These are phyloP conservation scores for Pistacia atlantica DNA, from an alignment of 345 rosid species.

Conservation along the genomic window DNA sequence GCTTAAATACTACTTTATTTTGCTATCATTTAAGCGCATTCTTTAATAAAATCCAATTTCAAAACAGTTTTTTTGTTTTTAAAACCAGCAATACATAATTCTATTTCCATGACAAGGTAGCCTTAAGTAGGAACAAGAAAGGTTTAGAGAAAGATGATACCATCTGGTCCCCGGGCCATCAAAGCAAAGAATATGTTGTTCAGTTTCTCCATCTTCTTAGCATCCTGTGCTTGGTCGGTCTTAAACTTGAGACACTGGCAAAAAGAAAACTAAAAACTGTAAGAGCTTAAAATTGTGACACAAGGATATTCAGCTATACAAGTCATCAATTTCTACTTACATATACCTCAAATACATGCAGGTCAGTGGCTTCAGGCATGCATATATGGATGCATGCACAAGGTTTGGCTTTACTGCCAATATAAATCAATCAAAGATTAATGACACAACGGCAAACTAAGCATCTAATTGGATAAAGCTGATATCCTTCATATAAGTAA, in stretches of 20 bases:
- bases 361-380: neutral
- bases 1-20: neutral
- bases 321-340: neutral
- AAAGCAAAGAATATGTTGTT: conserved; percentile 87
- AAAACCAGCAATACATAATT: neutral
- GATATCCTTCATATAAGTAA: neutral
- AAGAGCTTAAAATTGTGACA: neutral
- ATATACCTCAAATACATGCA: neutral
- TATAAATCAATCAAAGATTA: neutral
- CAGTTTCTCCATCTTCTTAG: conserved; percentile 97
- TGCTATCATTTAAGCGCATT: neutral
- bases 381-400: neutral
- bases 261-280: neutral
- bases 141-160: conserved; percentile 37
- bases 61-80: neutral
- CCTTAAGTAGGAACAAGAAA: neutral
- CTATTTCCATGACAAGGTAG: neutral
- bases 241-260: conserved; percentile 93
- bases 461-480: neutral
- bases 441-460: neutral
- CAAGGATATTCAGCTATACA: neutral
- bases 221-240: conserved; percentile 97
- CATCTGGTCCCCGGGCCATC: conserved; percentile 96
- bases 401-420: neutral
- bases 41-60: neutral